phyloP scores from a whole-genome alignment of 176 grass and related monocot genomes.

The Carex scoparia region DNA sequence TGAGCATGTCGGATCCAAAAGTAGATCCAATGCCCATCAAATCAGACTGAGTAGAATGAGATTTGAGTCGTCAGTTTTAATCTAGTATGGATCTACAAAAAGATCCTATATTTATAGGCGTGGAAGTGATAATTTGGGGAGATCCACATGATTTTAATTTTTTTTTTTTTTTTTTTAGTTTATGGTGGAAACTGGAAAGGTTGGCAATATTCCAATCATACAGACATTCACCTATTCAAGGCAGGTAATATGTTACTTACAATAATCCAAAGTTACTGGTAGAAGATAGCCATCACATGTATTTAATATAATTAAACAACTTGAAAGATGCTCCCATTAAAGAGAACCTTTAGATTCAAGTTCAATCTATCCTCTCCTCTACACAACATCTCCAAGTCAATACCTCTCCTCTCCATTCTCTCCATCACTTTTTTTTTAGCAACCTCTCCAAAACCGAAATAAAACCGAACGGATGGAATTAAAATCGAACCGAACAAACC shows the following conservation, averaged over 20 bases:
- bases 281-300: slow-evolving; percentile 4
- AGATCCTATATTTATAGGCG: too few species aligned
- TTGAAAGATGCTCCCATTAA: slow-evolving; percentile 16
- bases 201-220: slow-evolving; percentile 9
- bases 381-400: not conserved
- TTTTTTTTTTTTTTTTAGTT: not conserved
- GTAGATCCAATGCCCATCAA: too few species aligned
- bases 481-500: too few species aligned
- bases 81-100: too few species aligned
- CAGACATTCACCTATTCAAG: slow-evolving; percentile 13
- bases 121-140: too few species aligned
- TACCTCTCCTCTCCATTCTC: not conserved
- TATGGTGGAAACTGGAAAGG: too few species aligned
- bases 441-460: not conserved
- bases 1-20: too few species aligned
- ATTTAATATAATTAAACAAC: not conserved
- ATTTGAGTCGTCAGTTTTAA: too few species aligned
- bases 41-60: too few species aligned
- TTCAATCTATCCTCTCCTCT: slow-evolving; percentile 19
- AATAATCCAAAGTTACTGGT: slow-evolving; percentile 15
- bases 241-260: not conserved
- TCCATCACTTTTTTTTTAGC: not conserved
- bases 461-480: too few species aligned
- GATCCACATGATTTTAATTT: not conserved
- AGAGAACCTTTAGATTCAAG: slow-evolving; percentile 27